Evolutionary conservation across 176 grass and related monocot genomes (phyloP).

Genomic region (Pontederia crassipes): DNA sequence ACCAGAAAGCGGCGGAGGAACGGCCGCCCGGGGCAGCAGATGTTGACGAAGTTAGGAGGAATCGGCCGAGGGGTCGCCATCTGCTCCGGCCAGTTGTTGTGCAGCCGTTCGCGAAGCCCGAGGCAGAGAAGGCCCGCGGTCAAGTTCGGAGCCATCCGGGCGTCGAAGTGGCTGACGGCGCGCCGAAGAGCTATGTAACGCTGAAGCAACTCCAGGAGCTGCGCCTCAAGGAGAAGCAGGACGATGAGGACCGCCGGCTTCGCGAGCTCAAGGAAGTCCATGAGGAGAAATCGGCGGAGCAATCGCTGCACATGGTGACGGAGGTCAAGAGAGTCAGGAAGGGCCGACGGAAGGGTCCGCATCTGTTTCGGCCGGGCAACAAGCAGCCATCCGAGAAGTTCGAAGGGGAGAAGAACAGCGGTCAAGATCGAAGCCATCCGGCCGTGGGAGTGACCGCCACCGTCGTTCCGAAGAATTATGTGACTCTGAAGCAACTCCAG

Average conservation of each 20-base stretch:
- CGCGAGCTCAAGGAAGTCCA: neutral
- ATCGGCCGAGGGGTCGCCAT: no score
- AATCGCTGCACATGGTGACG: no score
- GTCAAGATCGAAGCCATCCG: neutral
- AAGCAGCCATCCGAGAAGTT: neutral
- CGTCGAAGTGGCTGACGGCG: no score
- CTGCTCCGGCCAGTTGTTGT: no score
- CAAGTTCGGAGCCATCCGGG: neutral
- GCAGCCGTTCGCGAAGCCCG: no score
- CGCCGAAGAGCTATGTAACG: neutral
- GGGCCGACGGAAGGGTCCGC: no score
- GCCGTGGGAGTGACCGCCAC: no score
- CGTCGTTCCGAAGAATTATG: neutral
- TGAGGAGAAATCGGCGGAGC: no score
- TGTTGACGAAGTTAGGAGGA: neutral
- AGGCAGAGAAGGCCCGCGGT: no score
- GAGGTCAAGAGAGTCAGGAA: no score
- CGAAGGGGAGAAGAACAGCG: neutral
- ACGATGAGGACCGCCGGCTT: neutral
- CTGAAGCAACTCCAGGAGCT: conserved; percentile 4
- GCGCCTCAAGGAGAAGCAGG: conserved; percentile 9
- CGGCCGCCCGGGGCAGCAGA: neutral
- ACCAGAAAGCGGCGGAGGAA: neutral
- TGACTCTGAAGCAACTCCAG: neutral
- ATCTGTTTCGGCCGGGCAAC: no score